A percentile compares a stretch with the other conserved stretches of the same genome.
Evolutionary conservation across 306 rosid species (phyloP).

Genomic region (Vigna angularis): DNA sequence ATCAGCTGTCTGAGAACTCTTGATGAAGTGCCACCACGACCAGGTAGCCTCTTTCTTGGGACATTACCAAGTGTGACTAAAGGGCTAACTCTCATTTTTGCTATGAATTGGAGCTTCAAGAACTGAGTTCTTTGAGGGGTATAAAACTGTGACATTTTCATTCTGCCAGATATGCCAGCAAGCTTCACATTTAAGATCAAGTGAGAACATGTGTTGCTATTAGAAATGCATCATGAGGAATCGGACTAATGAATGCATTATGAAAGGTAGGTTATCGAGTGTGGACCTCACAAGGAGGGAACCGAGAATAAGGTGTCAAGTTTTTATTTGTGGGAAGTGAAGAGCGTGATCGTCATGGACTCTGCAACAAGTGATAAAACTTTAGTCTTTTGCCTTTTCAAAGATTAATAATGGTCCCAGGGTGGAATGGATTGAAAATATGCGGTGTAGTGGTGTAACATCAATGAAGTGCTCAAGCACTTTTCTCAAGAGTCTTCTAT

Average conservation of each 20-base stretch:
- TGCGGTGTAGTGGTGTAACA: conserved; percentile 45
- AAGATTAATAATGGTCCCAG: conserved; percentile 47
- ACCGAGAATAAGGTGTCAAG: conserved; percentile 41
- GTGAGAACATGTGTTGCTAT: conserved; percentile 19
- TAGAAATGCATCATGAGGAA: conserved; percentile 38
- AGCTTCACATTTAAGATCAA: conserved; percentile 24
- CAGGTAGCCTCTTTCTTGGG: conserved; percentile 36
- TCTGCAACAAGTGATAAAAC: conserved; percentile 8
- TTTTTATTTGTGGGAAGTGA: conserved; percentile 46
- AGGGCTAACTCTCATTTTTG: conserved; percentile 50
- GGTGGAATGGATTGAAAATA: conserved; percentile 36
- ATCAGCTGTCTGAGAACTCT: conserved; percentile 46
- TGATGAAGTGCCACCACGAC: conserved; percentile 38
- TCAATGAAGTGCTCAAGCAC: conserved; percentile 39
- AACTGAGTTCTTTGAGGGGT: conserved; percentile 48
- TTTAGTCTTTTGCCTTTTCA: conserved; percentile 38
- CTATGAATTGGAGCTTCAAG: conserved; percentile 42
- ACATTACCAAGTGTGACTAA: conserved; percentile 52
- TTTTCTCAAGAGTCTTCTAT: conserved; percentile 26
- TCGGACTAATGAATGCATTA: conserved; percentile 30
- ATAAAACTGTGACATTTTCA: conserved; percentile 48
- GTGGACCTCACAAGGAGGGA: conserved; percentile 37
- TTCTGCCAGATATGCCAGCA: conserved; percentile 7
- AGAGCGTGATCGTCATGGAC: conserved; percentile 42
- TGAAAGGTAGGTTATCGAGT: conserved; percentile 23